Percentiles rank a stretch among this genome's conserved stretches.
Conservation (phyloP, 495 filamentous ascomycete species). For the Penicillium canariense region DNA sequence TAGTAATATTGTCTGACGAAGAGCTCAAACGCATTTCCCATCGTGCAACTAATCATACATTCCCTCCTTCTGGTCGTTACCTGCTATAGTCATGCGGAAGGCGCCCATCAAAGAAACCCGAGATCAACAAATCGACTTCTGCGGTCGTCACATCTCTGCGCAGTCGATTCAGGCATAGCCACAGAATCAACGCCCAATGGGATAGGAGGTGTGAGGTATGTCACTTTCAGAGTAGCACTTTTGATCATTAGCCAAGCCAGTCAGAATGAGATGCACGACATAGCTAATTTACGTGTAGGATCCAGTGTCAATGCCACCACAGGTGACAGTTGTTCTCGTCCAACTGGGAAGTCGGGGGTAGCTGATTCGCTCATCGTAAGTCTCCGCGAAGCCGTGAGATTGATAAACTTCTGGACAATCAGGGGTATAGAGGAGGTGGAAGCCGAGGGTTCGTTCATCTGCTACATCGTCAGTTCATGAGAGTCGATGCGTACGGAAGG, state of each 20-base stretch:
- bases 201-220: neutral
- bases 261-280: neutral
- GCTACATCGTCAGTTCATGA: neutral
- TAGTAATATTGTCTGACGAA: neutral
- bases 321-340: neutral
- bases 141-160: no score
- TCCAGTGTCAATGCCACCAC: neutral
- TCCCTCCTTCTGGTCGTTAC: neutral
- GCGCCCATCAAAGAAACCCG: no score
- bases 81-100: no score
- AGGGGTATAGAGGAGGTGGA: neutral
- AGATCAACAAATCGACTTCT: no score
- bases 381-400: neutral
- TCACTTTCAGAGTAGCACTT: slow-evolving; percentile 4
- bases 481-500: neutral
- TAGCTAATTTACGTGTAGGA: neutral
- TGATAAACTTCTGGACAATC: no score
- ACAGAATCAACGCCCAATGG: no score
- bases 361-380: neutral
- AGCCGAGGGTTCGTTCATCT: neutral
- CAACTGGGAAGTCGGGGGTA: neutral
- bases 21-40: neutral
- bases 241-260: neutral
- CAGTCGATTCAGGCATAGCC: no score
- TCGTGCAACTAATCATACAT: neutral